These are phyloP conservation scores for Bipolaris bicolor DNA, from an alignment of 2,329 filamentous ascomycete genomes.

Conservation along the genomic window DNA sequence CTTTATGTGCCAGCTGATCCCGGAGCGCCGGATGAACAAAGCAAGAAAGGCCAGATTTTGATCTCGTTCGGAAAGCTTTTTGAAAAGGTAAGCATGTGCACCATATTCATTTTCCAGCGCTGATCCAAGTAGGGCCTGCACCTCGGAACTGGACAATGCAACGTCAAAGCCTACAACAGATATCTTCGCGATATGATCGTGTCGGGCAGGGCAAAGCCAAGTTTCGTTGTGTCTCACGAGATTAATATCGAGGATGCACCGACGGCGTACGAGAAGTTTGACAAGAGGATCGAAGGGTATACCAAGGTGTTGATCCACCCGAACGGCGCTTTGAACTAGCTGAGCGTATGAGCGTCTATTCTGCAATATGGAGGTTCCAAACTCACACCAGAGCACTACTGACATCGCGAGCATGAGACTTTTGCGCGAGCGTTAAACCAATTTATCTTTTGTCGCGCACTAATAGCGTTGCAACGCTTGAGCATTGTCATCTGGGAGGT, in stretches of 20 bases:
- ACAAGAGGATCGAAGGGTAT: constrained; percentile 69
- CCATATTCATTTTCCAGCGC: background rate
- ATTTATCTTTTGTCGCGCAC: background rate
- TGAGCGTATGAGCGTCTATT: constrained; percentile 13
- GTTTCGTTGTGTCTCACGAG: constrained; percentile 70
- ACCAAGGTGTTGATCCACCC: constrained; percentile 73
- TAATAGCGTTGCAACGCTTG: constrained; percentile 40
- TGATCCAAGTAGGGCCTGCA: constrained; percentile 58
- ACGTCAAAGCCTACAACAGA: constrained; percentile 71
- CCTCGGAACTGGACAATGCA: constrained; percentile 69
- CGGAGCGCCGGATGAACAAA: constrained; percentile 66
- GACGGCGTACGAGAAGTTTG: constrained; percentile 69
- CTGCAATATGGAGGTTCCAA: background rate
- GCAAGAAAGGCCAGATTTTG: constrained; percentile 67
- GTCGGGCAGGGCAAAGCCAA: constrained; percentile 67
- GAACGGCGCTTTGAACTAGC: constrained; percentile 55
- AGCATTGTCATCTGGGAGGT: constrained; percentile 68
- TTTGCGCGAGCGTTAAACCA: background rate
- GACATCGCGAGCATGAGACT: background rate
- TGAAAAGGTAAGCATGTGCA: constrained; percentile 60
- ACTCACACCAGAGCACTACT: constrained; percentile 4
- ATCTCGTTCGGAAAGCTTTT: constrained; percentile 72
- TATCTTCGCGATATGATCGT: constrained; percentile 71
- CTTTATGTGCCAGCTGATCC: constrained; percentile 63
- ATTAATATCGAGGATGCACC: constrained; percentile 67